A percentile compares a stretch with the other conserved stretches of the same genome.
These are phyloP conservation scores for Cutaneotrichosporon sp. DNA, from an alignment of 1,284 basidiomycete genomes.

Conservation along the genomic window DNA sequence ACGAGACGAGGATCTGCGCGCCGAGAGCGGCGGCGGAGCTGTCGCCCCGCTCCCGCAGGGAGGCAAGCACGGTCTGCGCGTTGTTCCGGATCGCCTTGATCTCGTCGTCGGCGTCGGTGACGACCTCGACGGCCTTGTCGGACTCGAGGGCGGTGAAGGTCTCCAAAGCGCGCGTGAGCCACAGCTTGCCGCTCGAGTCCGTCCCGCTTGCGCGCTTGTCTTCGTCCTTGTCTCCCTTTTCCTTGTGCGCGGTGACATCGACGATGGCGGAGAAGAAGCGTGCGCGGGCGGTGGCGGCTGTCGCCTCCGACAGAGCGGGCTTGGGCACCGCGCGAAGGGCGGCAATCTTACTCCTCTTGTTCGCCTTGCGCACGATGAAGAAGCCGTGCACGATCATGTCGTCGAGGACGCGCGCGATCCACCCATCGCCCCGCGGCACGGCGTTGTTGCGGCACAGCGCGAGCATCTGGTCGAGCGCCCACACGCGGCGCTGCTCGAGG, in stretches of 20 bases:
- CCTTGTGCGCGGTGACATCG: conserved; percentile 56
- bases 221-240: conserved; percentile 48
- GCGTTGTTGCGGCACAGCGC: conserved; percentile 72
- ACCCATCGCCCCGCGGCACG: conserved; percentile 74
- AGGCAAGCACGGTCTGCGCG: conserved; percentile 51
- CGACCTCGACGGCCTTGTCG: conserved; percentile 60
- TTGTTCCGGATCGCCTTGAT: conserved; percentile 53
- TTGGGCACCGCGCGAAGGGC: conserved; percentile 59
- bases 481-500: conserved; percentile 43
- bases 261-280: conserved; percentile 16
- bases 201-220: conserved; percentile 58
- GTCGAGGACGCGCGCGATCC: conserved; percentile 69
- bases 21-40: conserved; percentile 56
- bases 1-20: conserved; percentile 64
- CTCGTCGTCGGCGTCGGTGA: conserved; percentile 60
- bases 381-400: conserved; percentile 80
- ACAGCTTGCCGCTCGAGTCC: conserved; percentile 68
- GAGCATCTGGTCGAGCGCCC: conserved; percentile 83
- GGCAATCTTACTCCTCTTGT: conserved; percentile 60
- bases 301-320: conserved; percentile 67
- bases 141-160: conserved; percentile 58
- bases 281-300: conserved; percentile 51
- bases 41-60: no score
- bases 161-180: conserved; percentile 66
- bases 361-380: conserved; percentile 66